These are phyloP conservation scores for Diplocarpon rosae DNA, from an alignment of 2,329 filamentous ascomycete genomes.

Conservation along the genomic window DNA sequence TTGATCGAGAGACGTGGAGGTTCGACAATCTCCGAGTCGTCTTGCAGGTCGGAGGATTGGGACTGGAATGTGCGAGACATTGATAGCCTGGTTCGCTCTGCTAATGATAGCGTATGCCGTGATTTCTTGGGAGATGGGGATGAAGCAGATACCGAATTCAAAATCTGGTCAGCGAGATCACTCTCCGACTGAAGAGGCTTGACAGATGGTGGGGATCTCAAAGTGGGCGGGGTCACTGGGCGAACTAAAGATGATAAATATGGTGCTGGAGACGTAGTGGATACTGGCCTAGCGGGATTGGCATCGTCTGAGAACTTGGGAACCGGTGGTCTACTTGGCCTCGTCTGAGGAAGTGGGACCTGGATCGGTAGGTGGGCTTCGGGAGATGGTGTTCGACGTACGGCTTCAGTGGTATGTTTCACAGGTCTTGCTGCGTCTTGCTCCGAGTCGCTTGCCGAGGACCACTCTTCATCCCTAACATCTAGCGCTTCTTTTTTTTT, in stretches of 20 bases:
- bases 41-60: constrained; percentile 23
- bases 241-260: constrained; percentile 5
- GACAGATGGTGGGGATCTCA: neutral
- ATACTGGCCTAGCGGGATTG: neutral
- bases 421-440: constrained; percentile 9
- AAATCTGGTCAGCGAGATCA: constrained; percentile 43
- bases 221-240: neutral
- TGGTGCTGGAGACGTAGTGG: constrained; percentile 3
- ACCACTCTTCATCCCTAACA: constrained; percentile 18
- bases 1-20: constrained; percentile 19
- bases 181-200: constrained; percentile 14
- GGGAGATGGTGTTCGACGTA: constrained; percentile 16
- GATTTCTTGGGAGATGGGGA: constrained; percentile 48
- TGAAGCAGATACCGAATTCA: constrained; percentile 41
- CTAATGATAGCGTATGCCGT: constrained; percentile 50
- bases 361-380: constrained; percentile 1
- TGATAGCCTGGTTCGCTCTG: constrained; percentile 71
- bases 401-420: constrained; percentile 14
- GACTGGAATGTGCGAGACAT: constrained; percentile 53
- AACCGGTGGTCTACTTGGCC: neutral
- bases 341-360: neutral
- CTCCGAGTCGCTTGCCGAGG: constrained; percentile 18
- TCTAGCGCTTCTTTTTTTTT: neutral
- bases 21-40: constrained; percentile 24
- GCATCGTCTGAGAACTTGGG: neutral